Conservation (phyloP, 306 rosid species). For the Pterocarpus macrocarpus region DNA sequence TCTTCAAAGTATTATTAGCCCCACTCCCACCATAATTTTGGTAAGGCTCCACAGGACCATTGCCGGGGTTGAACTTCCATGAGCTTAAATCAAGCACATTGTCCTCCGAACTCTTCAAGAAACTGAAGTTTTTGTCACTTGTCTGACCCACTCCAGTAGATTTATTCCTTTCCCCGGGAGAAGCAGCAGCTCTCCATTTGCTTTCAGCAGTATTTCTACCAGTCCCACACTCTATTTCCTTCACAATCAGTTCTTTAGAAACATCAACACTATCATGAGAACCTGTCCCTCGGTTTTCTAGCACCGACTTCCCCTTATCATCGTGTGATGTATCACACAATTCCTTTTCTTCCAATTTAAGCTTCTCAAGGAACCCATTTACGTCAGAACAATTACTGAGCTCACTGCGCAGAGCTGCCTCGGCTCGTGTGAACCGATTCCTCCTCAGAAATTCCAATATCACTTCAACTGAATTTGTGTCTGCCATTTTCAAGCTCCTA, state of each 20-base stretch:
- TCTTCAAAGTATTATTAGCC: slow-evolving; percentile 51
- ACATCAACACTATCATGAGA: slow-evolving; percentile 59
- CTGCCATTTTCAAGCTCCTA: slow-evolving; percentile 68
- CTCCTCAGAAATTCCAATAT: slow-evolving; percentile 86
- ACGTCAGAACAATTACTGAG: slow-evolving; percentile 72
- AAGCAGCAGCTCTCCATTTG: slow-evolving; percentile 71
- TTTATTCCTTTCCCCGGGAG: slow-evolving; percentile 68
- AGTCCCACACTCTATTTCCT: slow-evolving; percentile 90
- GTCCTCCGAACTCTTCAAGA: slow-evolving; percentile 75
- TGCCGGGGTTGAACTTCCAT: slow-evolving; percentile 72
- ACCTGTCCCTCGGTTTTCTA: slow-evolving; percentile 58
- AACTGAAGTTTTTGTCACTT: slow-evolving; percentile 68
- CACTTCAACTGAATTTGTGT: slow-evolving; percentile 78
- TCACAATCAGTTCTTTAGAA: slow-evolving; percentile 90
- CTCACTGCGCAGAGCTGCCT: slow-evolving; percentile 93
- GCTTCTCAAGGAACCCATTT: slow-evolving; percentile 80
- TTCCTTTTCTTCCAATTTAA: slow-evolving; percentile 71
- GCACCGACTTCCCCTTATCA: slow-evolving; percentile 67
- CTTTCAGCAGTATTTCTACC: slow-evolving; percentile 70
- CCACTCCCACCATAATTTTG: slow-evolving; percentile 59
- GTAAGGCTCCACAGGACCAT: slow-evolving; percentile 63
- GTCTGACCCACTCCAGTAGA: slow-evolving; percentile 69
- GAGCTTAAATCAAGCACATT: slow-evolving; percentile 73
- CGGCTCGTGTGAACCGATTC: slow-evolving; percentile 84
- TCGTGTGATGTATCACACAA: slow-evolving; percentile 50